Conservation (phyloP, 345 rosid genomes). For the Boechera divaricarpa region DNA sequence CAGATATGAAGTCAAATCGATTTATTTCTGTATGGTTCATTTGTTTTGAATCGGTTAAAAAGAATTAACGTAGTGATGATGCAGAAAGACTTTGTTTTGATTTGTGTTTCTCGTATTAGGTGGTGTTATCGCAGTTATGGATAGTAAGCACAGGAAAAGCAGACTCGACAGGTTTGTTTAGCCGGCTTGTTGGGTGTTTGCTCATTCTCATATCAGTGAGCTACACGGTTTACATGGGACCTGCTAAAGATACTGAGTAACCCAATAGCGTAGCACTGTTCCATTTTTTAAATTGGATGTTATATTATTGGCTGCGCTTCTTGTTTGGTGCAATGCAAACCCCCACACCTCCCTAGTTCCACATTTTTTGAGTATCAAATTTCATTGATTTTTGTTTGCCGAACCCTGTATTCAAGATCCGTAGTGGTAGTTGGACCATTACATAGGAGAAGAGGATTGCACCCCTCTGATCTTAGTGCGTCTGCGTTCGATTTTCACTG, state of each 20-base stretch:
- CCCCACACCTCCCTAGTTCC: background rate
- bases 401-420: background rate
- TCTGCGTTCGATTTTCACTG: too few species aligned
- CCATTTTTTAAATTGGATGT: background rate
- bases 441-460: too few species aligned
- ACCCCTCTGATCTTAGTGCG: too few species aligned
- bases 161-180: conserved; percentile 55
- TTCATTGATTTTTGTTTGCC: conserved; percentile 16
- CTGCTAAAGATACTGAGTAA: conserved; percentile 72
- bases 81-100: conserved; percentile 3
- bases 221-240: conserved; percentile 69
- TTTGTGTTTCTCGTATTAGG: conserved; percentile 47
- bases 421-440: too few species aligned
- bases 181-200: conserved; percentile 69
- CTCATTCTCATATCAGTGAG: conserved; percentile 69
- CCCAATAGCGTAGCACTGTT: conserved; percentile 10
- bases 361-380: background rate
- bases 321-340: conserved; percentile 10
- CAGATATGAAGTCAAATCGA: background rate
- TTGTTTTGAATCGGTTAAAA: background rate
- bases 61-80: background rate
- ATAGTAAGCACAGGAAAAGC: conserved; percentile 49
- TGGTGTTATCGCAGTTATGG: conserved; percentile 71
- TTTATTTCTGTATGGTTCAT: background rate
- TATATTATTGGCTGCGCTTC: background rate